Conservation (phyloP, 2,329 filamentous ascomycete species). For the Fusarium denticulatum region DNA sequence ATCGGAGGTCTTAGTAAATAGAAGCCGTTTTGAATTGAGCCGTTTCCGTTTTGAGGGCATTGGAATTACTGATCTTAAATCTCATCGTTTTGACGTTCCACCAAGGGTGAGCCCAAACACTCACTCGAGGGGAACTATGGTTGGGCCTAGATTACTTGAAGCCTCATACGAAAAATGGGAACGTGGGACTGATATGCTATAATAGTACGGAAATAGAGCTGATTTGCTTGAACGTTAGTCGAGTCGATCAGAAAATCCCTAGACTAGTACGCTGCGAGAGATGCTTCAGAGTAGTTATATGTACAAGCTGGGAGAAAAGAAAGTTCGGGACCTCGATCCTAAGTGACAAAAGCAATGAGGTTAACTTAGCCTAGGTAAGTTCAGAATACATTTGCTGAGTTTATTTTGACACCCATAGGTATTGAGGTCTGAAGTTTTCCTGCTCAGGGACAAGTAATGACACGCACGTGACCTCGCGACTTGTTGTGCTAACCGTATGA, state of each 20-base stretch:
- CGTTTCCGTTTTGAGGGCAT: not conserved
- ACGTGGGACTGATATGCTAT: not conserved
- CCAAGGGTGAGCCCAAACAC: not conserved
- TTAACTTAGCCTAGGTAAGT: not conserved
- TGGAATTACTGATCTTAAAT: slow-evolving; percentile 7
- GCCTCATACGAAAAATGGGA: not conserved
- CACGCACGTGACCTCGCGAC: slow-evolving; percentile 34
- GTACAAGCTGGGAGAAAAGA: not conserved
- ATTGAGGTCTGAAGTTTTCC: not conserved
- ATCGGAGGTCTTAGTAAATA: slow-evolving; percentile 5
- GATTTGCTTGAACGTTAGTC: not conserved
- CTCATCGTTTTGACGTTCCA: too few species aligned
- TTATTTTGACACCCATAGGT: not conserved
- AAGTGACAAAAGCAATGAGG: not conserved
- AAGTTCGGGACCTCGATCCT: not conserved
- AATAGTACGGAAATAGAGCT: not conserved
- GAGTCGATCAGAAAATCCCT: not conserved
- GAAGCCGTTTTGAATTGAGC: not conserved
- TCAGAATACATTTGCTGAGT: not conserved
- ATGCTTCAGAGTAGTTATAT: not conserved
- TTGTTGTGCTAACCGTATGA: slow-evolving; percentile 30
- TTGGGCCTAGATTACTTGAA: not conserved
- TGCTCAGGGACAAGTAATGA: not conserved
- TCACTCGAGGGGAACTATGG: not conserved
- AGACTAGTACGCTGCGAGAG: not conserved